Percentiles rank a stretch among this genome's conserved stretches.
phyloP scores from a whole-genome alignment of 192 early-diverging fungal genomes.

The Podila epicladia region DNA sequence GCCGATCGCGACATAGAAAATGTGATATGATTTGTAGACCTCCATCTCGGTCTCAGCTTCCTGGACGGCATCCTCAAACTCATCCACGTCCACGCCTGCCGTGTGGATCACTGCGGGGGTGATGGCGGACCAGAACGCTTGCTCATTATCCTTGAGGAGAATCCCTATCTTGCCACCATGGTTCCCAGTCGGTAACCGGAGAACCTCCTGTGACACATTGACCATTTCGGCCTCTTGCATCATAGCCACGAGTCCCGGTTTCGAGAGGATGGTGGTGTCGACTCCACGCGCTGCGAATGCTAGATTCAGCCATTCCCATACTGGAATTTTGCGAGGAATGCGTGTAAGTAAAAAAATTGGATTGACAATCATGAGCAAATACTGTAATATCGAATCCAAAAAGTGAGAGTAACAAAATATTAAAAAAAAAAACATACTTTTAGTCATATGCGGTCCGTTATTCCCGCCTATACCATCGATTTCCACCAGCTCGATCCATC shows the following conservation, averaged over 20 bases:
- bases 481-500: conserved; percentile 49
- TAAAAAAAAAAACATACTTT: conserved; percentile 5
- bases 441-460: conserved; percentile 25
- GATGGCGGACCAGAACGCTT: conserved; percentile 31
- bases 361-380: background rate
- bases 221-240: conserved; percentile 10
- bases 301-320: background rate
- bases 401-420: background rate
- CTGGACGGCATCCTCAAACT: conserved; percentile 23
- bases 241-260: background rate
- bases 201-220: conserved; percentile 11
- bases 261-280: background rate
- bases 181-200: conserved; percentile 19
- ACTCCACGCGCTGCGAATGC: conserved; percentile 6
- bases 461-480: conserved; percentile 29
- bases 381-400: background rate
- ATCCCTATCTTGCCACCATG: conserved; percentile 42
- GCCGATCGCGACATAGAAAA: conserved; percentile 29
- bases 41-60: conserved; percentile 25
- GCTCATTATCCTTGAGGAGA: conserved; percentile 29
- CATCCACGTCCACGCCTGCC: conserved; percentile 15
- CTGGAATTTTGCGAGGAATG: background rate
- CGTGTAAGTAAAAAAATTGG: background rate
- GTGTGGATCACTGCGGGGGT: conserved; percentile 28
- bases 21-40: conserved; percentile 27